Evolutionary conservation across 768 basidiomycete species (phyloP).

Genomic region (Fibroporia radiculosa): DNA sequence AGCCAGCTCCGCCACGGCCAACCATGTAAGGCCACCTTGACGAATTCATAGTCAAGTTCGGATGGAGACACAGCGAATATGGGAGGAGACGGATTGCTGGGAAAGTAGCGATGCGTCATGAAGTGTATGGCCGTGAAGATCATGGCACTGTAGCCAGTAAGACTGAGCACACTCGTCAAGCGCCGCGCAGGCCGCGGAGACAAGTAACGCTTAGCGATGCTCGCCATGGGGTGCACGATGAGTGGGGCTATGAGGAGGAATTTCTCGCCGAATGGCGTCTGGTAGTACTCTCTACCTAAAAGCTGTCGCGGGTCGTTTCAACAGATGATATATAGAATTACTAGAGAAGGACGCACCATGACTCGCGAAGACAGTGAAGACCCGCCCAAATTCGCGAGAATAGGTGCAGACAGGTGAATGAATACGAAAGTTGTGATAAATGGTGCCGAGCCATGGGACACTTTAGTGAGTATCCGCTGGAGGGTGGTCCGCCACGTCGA

Average conservation of each 20-base stretch:
- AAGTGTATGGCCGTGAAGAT: slow-evolving; percentile 64
- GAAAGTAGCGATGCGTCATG: slow-evolving; percentile 56
- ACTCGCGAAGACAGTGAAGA: slow-evolving; percentile 58
- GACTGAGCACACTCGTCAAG: slow-evolving; percentile 38
- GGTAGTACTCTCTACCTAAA: slow-evolving; percentile 82
- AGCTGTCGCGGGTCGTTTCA: slow-evolving; percentile 41
- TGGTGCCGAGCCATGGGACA: slow-evolving; percentile 64
- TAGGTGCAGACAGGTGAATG: slow-evolving; percentile 75
- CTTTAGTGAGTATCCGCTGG: slow-evolving; percentile 34
- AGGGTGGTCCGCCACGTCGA: neutral
- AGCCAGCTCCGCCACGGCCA: slow-evolving; percentile 60
- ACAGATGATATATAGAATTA: too few species aligned
- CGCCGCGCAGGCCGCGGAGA: slow-evolving; percentile 29
- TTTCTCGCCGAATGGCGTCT: slow-evolving; percentile 59
- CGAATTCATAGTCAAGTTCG: slow-evolving; percentile 79
- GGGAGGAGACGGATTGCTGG: slow-evolving; percentile 35
- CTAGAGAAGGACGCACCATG: slow-evolving; percentile 57
- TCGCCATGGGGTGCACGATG: slow-evolving; percentile 52
- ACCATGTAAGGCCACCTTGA: slow-evolving; percentile 56
- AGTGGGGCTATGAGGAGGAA: slow-evolving; percentile 64
- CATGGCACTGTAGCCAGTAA: slow-evolving; percentile 56
- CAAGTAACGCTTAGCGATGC: slow-evolving; percentile 50
- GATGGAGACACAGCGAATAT: slow-evolving; percentile 59
- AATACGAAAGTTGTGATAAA: slow-evolving; percentile 72
- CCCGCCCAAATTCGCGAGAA: slow-evolving; percentile 65